phyloP scores from a whole-genome alignment of 179 eudicot genomes.

The Pouteria campechiana region DNA sequence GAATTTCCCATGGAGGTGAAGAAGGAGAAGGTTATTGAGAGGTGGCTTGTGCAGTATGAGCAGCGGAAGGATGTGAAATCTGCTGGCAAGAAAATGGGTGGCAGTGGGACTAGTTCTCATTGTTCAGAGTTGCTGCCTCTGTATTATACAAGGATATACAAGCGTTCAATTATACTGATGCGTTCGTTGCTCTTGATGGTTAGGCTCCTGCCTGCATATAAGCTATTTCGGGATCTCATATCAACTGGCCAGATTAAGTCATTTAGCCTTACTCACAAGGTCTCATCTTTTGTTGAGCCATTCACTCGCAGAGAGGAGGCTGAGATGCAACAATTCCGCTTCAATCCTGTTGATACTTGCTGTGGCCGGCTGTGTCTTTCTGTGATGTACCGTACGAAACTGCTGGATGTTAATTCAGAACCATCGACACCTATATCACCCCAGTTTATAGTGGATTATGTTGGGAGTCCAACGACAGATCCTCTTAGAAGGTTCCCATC shows the following conservation, averaged over 20 bases:
- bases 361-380: constrained; percentile 80
- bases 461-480: constrained; percentile 82
- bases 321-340: constrained; percentile 62
- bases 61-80: constrained; percentile 30
- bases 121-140: too few species aligned
- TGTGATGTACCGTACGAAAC: constrained; percentile 39
- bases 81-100: constrained; percentile 41
- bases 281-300: constrained; percentile 72
- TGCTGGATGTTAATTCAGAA: constrained; percentile 44
- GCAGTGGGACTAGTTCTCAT: constrained; percentile 24
- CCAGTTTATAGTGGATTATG: constrained; percentile 74
- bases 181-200: constrained; percentile 68
- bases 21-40: constrained; percentile 68
- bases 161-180: constrained; percentile 59
- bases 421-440: constrained; percentile 73
- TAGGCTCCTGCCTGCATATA: constrained; percentile 84
- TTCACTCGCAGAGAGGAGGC: constrained; percentile 70
- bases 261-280: constrained; percentile 58
- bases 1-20: constrained; percentile 26
- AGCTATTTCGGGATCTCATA: constrained; percentile 64
- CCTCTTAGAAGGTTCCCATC: constrained; percentile 71
- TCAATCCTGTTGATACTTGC: constrained; percentile 71
- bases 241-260: constrained; percentile 56
- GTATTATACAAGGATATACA: constrained; percentile 56
- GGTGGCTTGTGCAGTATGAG: constrained; percentile 91